A percentile compares a stretch with the other conserved stretches of the same genome.
Evolutionary conservation across 1,284 basidiomycete genomes (phyloP).

Genomic region (Amylostereum chailletii): DNA sequence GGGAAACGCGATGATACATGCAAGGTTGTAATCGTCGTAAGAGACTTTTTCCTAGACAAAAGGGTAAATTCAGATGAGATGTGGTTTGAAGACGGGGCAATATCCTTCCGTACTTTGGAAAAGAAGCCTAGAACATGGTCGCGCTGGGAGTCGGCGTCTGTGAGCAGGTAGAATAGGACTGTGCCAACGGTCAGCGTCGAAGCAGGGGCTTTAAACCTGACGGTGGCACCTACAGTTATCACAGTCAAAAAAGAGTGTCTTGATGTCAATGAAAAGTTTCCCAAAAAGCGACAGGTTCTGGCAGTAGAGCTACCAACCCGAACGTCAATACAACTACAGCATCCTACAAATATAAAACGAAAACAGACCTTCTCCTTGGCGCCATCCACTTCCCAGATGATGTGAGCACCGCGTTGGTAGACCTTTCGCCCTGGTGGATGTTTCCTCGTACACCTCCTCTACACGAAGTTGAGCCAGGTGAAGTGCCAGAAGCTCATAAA

Average conservation of each 20-base stretch:
- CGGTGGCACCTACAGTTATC: conserved; percentile 57
- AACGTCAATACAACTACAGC: conserved; percentile 4
- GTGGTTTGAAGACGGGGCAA: not conserved
- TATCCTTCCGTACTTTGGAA: conserved; percentile 60
- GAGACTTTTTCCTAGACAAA: conserved; percentile 81
- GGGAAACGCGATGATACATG: conserved; percentile 93
- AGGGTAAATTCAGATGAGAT: conserved; percentile 2
- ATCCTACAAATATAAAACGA: not conserved
- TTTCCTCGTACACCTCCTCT: conserved; percentile 66
- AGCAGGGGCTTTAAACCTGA: not conserved
- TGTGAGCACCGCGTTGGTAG: conserved; percentile 84
- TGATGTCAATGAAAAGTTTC: conserved; percentile 98
- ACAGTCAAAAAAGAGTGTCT: conserved; percentile 93
- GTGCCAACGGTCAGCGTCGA: not conserved
- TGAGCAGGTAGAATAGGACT: conserved; percentile 92
- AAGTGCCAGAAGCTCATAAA: conserved; percentile 5
- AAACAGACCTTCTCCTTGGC: conserved; percentile 65
- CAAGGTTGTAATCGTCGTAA: conserved; percentile 95
- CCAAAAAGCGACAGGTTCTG: conserved; percentile 95
- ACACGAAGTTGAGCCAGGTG: conserved; percentile 12
- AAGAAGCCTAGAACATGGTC: conserved; percentile 91
- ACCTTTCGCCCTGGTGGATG: conserved; percentile 88
- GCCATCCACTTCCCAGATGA: conserved; percentile 96
- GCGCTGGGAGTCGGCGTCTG: conserved; percentile 71
- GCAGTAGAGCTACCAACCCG: conserved; percentile 70